Evolutionary conservation across 2,329 filamentous ascomycete genomes (phyloP), one percentile per base, ranked within the genome.

Genomic region (Aspergillus brunneoviolaceus): DNA sequence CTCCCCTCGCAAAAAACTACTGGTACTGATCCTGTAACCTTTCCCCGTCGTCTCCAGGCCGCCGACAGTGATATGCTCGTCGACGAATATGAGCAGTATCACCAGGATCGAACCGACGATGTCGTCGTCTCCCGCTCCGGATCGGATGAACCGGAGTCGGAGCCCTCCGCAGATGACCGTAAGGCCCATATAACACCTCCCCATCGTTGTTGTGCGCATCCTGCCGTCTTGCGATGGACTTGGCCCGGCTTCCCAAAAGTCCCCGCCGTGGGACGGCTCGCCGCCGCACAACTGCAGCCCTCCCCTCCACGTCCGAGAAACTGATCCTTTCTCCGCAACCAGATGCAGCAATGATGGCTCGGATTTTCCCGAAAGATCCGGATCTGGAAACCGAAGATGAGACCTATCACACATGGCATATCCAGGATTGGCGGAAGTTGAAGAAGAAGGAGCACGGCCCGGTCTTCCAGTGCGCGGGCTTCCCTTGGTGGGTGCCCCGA

Each of bases 271-370:
- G 61, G 52, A 57, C 58, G 58, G 35, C 42, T 48, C 21, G 52
- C 49, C 19, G 14, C 45, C 42, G 53, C 53, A 21, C n/a, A 19
- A 49, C 27, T 27, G 48, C 42, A 45, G 27, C 53, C 33, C 45
- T 49, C 35, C 42, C 19, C 51, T 35, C 29, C 53, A 55, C 21
- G 23, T 53, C 49, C 12, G 42, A 31, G 52, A 59, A 57, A 49
- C 65, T 67, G 61, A 69, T 61, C 54, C 54, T 52, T 7, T 54
- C 42, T 47, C 19, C 49, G 52, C 59, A 66, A 66, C 58, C 70
- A 93, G 90, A 87, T 78, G 90, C 96, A 66, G 89, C 90, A 53
- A 96, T 98, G 86, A 90, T 89, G 80, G 88, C 91, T 69, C 80
- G 89, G 65, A 87, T 92, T 66, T 84, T 98, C 60, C 87, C 87